Percentiles rank a stretch among this genome's conserved stretches.
These are phyloP conservation scores for Rhizophagus prolifer DNA, from an alignment of 192 early-diverging fungal genomes.

Conservation along the genomic window DNA sequence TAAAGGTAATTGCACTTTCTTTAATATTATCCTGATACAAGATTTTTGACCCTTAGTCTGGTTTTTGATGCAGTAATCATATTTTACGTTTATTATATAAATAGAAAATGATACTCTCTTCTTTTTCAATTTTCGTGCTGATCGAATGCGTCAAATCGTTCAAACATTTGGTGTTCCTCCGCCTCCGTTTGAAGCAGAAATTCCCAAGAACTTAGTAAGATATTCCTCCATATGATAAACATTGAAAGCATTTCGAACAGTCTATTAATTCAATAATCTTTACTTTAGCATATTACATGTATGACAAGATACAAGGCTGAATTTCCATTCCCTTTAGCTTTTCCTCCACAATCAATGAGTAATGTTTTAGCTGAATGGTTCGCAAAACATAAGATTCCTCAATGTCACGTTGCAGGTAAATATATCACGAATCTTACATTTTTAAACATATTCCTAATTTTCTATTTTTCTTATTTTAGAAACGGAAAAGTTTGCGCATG, in stretches of 20 bases:
- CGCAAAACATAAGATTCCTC: constrained; percentile 79
- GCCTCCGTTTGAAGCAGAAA: constrained; percentile 76
- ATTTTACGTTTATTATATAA: background rate
- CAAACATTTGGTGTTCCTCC: constrained; percentile 86
- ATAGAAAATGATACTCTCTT: constrained; percentile 86
- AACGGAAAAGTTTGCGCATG: constrained; percentile 99
- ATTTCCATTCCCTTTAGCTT: constrained; percentile 93
- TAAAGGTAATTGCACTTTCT: constrained; percentile 21
- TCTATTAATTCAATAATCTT: background rate
- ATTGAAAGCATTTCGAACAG: background rate
- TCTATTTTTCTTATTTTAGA: constrained; percentile 46
- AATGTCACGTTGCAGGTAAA: constrained; percentile 84
- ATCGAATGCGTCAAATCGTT: constrained; percentile 95
- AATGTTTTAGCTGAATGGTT: constrained; percentile 98
- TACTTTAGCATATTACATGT: constrained; percentile 73
- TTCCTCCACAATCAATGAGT: constrained; percentile 96
- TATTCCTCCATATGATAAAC: background rate
- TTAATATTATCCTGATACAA: background rate
- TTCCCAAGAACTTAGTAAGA: constrained; percentile 74
- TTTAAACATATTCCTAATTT: background rate
- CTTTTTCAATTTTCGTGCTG: constrained; percentile 98
- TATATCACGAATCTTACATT: background rate
- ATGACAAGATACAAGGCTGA: constrained; percentile 99
- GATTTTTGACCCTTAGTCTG: background rate
- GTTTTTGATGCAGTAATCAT: background rate